Evolutionary conservation across 176 grass and related monocot genomes (phyloP).

Genomic region (Cocos nucifera): DNA sequence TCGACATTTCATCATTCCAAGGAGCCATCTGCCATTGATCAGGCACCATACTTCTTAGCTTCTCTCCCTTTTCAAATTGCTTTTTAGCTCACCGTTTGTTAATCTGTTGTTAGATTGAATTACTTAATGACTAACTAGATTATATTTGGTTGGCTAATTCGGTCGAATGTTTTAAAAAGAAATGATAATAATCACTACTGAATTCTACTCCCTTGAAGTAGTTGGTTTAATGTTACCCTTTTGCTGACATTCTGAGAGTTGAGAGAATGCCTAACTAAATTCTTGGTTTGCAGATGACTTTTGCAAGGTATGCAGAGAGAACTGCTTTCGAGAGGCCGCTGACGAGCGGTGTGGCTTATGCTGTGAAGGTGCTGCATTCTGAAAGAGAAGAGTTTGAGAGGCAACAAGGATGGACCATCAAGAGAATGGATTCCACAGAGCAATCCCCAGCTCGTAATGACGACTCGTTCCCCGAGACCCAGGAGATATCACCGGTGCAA

Average conservation of each 20-base stretch:
- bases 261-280: background rate
- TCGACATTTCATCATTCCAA: conserved; percentile 91
- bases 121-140: no score
- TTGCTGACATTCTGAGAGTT: no score
- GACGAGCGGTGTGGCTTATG: conserved; percentile 96
- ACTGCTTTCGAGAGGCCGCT: conserved; percentile 96
- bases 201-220: background rate
- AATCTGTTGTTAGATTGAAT: no score
- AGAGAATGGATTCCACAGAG: conserved; percentile 84
- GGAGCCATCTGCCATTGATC: conserved; percentile 80
- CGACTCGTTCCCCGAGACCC: conserved; percentile 36
- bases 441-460: conserved; percentile 39
- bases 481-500: conserved; percentile 26
- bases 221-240: no score
- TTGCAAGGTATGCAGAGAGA: conserved; percentile 89
- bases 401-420: conserved; percentile 81
- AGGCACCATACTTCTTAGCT: conserved; percentile 29
- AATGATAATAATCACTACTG: no score
- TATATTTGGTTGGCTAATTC: no score
- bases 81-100: no score
- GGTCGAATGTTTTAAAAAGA: no score
- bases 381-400: conserved; percentile 87
- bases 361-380: conserved; percentile 58
- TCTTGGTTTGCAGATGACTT: conserved; percentile 50
- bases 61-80: background rate